Base-by-base conservation (phyloP, 2,329 filamentous ascomycete genomes). In the Trichocomaceae sp. region DNA sequence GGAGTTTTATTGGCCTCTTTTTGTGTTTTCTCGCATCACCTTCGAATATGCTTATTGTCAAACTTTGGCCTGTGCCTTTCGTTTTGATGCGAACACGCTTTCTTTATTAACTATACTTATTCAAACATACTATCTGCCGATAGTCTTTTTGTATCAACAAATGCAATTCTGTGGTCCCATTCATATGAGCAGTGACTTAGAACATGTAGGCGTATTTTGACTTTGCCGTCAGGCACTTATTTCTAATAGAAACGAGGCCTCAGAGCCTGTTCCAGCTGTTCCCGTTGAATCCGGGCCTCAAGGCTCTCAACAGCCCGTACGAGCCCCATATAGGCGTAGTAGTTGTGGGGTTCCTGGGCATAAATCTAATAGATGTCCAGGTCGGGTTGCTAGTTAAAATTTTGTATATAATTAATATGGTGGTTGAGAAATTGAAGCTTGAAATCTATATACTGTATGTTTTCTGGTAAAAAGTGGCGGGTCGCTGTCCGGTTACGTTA, bases 1-100 rank as follows among this genome's bases (percentile, higher is more conserved):
- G 64, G 64, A 65, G 63, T 69, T 35, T 63, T 52, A 23, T 39
- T 54, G 47, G 50, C 29, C 45, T 23, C 39, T 56, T 62, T 52
- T 49, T n/a, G n/a, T n/a, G 42, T 51, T 46, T 45, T 52, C 17
- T 55, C 41, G 39, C 26, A 51, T 29, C 13, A 23, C 33, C 47
- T 60, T 22, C 58, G 17, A 33, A 37, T 33, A 55, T 26, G 23
- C 41, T 19, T 54, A 33, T 48, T 33, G 50, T 35, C 35, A 41
- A 50, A 50, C 26, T 35, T 50, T 7, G 41, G 31, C 46, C 45
- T 45, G 41, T 26, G 49, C 52, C 55, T 17, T 49, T 57, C 50
- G 52, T 46, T 50, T 41, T 52, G 37, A 52, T 47, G 54, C 54
- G 50, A 48, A 20, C 45, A 51, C 47, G 49, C 49, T 56, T 41